Conservation (phyloP, 306 rosid species). For the Sicyos edulis region DNA sequence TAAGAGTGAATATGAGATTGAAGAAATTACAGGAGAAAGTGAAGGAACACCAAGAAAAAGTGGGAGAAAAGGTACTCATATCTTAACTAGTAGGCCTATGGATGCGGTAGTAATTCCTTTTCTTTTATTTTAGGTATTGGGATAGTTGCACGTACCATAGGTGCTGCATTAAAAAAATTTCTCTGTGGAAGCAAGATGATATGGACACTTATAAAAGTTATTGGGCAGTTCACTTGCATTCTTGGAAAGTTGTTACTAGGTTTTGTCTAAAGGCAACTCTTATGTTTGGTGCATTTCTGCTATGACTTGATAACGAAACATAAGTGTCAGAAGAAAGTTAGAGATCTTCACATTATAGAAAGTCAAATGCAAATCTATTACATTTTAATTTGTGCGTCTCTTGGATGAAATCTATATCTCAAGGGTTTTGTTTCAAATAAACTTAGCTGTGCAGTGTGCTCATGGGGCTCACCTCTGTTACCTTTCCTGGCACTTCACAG, state of each 20-base stretch:
- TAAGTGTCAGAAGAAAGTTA: not conserved
- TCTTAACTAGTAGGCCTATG: not conserved
- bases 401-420: not conserved
- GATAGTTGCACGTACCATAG: not conserved
- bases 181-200: too few relatives aligned
- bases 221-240: slow-evolving; percentile 4
- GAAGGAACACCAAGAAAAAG: slow-evolving; percentile 82
- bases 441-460: not conserved
- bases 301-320: not conserved
- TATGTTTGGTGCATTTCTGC: not conserved
- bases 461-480: not conserved
- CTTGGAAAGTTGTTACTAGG: not conserved
- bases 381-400: too few relatives aligned
- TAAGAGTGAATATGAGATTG: slow-evolving; percentile 85
- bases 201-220: too few relatives aligned
- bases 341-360: not conserved
- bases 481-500: not conserved
- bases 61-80: slow-evolving; percentile 69
- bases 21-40: slow-evolving; percentile 92
- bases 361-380: not conserved
- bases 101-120: not conserved
- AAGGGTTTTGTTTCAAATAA: not conserved
- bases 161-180: too few relatives aligned
- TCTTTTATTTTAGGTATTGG: not conserved
- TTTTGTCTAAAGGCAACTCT: too few relatives aligned